Evolutionary conservation across 2,329 filamentous ascomycete genomes (phyloP).

Genomic region (Penicillium sp.): DNA sequence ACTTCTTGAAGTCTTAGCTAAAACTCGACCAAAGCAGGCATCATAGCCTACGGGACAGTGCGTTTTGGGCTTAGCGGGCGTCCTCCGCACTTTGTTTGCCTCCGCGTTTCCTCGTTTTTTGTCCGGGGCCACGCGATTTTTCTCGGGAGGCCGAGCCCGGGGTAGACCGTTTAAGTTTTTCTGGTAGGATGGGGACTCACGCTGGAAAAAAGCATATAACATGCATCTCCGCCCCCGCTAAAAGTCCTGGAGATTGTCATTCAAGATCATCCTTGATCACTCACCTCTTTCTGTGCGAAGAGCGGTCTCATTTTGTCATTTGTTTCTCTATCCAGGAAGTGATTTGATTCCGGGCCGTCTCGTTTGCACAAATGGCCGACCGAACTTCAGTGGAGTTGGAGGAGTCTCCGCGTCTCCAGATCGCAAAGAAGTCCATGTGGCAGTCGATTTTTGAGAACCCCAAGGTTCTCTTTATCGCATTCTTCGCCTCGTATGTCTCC

Average conservation of each 20-base stretch:
- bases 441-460: conserved; percentile 37
- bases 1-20: neutral
- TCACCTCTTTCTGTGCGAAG: conserved; percentile 1
- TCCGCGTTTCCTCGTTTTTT: conserved; percentile 21
- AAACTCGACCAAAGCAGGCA: conserved; percentile 4
- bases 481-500: conserved; percentile 47
- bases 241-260: conserved; percentile 5
- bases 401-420: conserved; percentile 19
- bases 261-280: conserved; percentile 10
- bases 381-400: conserved; percentile 22
- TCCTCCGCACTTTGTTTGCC: conserved; percentile 19
- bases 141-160: conserved; percentile 24
- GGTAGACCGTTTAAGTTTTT: conserved; percentile 15
- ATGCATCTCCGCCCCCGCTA: conserved; percentile 12
- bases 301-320: neutral
- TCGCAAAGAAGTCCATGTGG: conserved; percentile 31
- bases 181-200: conserved; percentile 2
- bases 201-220: conserved; percentile 15
- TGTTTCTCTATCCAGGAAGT: neutral
- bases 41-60: conserved; percentile 10
- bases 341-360: neutral
- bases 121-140: conserved; percentile 14
- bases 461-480: conserved; percentile 55
- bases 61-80: conserved; percentile 10
- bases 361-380: conserved; percentile 20